These are phyloP conservation scores for Salvia miltiorrhiza DNA, from an alignment of 257 asterid species.

Conservation along the genomic window DNA sequence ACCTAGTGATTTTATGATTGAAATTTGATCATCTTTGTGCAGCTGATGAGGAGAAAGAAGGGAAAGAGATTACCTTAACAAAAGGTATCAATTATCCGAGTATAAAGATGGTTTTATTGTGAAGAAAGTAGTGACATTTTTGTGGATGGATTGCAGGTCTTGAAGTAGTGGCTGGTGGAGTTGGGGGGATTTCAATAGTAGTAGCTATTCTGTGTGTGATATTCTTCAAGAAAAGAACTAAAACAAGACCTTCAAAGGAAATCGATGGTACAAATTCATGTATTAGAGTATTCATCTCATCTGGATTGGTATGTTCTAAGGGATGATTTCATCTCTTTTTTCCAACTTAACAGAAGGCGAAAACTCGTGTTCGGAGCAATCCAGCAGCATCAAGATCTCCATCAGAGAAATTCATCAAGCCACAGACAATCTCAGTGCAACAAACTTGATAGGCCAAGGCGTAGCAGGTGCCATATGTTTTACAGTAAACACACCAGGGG, in stretches of 20 bases:
- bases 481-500: background rate
- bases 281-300: background rate
- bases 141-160: slow-evolving; percentile 36
- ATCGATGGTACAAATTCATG: slow-evolving; percentile 29
- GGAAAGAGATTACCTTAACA: slow-evolving; percentile 11
- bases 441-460: slow-evolving; percentile 84
- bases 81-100: slow-evolving; percentile 29
- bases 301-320: background rate
- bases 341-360: slow-evolving; percentile 24
- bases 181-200: slow-evolving; percentile 30
- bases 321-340: background rate
- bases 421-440: slow-evolving; percentile 51
- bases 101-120: background rate
- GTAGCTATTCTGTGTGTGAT: slow-evolving; percentile 24
- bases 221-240: slow-evolving; percentile 22
- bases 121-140: background rate
- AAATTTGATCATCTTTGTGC: slow-evolving; percentile 9
- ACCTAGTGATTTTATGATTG: background rate
- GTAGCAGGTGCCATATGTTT: slow-evolving; percentile 49
- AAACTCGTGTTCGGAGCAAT: slow-evolving; percentile 29
- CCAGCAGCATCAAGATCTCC: slow-evolving; percentile 39
- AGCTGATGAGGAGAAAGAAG: slow-evolving; percentile 33
- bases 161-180: slow-evolving; percentile 39
- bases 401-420: slow-evolving; percentile 47
- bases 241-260: slow-evolving; percentile 20